Evolutionary conservation across 2,329 filamentous ascomycete species (phyloP), one percentile per base, ranked within the genome.

Genomic region (Hypoxylon sp.): DNA sequence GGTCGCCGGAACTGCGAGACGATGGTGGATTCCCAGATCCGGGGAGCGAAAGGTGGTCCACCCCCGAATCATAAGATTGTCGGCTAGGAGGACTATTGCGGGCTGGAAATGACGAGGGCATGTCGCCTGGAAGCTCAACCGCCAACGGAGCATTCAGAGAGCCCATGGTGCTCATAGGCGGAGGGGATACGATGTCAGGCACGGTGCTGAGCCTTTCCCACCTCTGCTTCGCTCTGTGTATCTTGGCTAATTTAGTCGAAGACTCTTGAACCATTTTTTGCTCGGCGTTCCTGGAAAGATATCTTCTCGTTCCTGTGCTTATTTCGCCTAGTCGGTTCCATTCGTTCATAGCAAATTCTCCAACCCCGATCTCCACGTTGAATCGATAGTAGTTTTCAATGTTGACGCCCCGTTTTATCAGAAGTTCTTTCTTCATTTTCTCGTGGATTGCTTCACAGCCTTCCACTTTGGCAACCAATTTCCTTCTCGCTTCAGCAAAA

Each of bases 271-370:
- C 92, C 85, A 93, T 91, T 70, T 81, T 85, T 75, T 97, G 91
- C 60, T 96, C 90, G 0, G 88, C 88, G 10, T 85, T 83, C 64
- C 89, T 89, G 6, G 84, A 81, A 55, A 99, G 85, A 75, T 98
- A 99, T 67, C 90, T 87, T 69, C 92, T 87, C 0, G 95, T 99
- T 74, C 90, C 90, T 13, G 93, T 97, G 80, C 92, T 97, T 79
- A 99, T 98, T 54, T 97, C 94, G 24, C 92, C 90, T n/a, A 98
- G 81, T 3, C 94, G 88, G 72, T 92, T 87, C 95, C 95, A 99
- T 76, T 98, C 95, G 75, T 98, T 99, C 93, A 99, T 98, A 53
- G 92, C 94, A 76, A 97, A 98, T 74, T 98, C 95, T 55, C 94
- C 94, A 2, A 98, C 94, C 1, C 94, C 95, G 15, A 97, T 89